phyloP scores from a whole-genome alignment of 1,284 basidiomycete genomes.

The Leccinum holopus region DNA sequence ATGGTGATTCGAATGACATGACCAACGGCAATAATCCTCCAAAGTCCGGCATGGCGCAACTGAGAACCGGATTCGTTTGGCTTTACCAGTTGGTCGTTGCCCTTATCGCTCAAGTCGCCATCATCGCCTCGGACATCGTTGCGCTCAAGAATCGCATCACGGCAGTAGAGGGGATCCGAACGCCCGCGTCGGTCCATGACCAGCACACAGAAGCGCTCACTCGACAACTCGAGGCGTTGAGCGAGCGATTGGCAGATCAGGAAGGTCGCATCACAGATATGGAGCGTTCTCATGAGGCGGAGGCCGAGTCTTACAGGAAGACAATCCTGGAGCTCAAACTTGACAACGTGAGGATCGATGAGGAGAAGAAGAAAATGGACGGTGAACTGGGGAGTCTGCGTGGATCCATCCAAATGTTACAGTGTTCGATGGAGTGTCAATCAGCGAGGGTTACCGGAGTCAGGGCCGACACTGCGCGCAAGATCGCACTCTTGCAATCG shows the following conservation, averaged over 20 bases:
- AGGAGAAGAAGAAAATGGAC: constrained; percentile 6
- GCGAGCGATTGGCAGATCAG: constrained; percentile 14
- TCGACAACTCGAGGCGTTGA: constrained; percentile 11
- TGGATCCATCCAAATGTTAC: constrained; percentile 7
- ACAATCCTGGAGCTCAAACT: constrained; percentile 20
- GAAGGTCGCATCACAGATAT: constrained; percentile 13
- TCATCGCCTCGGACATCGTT: constrained; percentile 17
- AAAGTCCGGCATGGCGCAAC: constrained; percentile 2
- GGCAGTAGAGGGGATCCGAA: constrained; percentile 13
- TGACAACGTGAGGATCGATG: not conserved
- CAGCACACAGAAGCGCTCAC: constrained; percentile 8
- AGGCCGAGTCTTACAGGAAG: constrained; percentile 7
- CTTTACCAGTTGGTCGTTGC: constrained; percentile 12
- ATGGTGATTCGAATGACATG: not conserved
- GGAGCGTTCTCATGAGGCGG: constrained; percentile 12
- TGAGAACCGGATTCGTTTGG: constrained; percentile 9
- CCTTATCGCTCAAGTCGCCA: constrained; percentile 9
- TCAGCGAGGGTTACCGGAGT: constrained; percentile 17
- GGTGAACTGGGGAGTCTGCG: constrained; percentile 9
- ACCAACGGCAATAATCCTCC: not conserved
- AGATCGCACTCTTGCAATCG: constrained; percentile 19
- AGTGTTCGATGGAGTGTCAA: constrained; percentile 17
- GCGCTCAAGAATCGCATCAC: constrained; percentile 22
- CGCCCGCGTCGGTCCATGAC: not conserved
- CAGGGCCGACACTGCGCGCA: constrained; percentile 24